These are phyloP conservation scores for Microsporum audouinii DNA, from an alignment of 2,329 filamentous ascomycete species.

Conservation along the genomic window DNA sequence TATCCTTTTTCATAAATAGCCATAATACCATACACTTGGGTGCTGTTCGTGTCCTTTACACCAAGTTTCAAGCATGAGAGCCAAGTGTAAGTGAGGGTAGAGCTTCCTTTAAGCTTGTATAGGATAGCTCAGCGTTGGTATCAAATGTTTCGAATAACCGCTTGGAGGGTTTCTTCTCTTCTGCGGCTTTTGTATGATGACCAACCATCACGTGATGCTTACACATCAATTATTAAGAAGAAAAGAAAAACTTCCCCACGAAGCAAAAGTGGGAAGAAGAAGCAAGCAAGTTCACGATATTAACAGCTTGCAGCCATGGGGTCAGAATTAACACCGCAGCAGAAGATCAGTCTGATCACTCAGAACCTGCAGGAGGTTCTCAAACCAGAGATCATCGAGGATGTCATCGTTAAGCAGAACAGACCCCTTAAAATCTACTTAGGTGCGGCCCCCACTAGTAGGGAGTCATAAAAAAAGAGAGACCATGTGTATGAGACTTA, in stretches of 20 bases:
- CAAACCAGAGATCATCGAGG: constrained; percentile 70
- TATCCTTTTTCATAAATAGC: not conserved
- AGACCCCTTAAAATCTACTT: constrained; percentile 69
- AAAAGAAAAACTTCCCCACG: not conserved
- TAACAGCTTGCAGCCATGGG: constrained; percentile 10
- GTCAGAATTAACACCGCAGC: constrained; percentile 27
- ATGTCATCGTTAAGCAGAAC: constrained; percentile 56
- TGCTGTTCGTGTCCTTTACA: not conserved
- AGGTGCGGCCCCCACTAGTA: constrained; percentile 38
- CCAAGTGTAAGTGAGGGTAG: no score
- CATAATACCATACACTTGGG: not conserved
- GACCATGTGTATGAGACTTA: constrained; percentile 2
- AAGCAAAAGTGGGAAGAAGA: not conserved
- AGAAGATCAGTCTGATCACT: constrained; percentile 64
- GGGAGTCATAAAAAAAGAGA: not conserved
- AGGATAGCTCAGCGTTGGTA: no score
- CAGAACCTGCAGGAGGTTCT: constrained; percentile 73
- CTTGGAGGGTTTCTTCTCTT: not conserved
- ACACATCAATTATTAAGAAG: not conserved
- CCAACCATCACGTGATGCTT: not conserved
- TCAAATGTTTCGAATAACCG: no score
- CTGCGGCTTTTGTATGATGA: not conserved
- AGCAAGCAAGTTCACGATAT: not conserved
- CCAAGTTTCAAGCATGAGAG: no score
- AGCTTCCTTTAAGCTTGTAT: no score